Conservation (phyloP, 208 protist species). For the Trichomonas gallinae region DNA sequence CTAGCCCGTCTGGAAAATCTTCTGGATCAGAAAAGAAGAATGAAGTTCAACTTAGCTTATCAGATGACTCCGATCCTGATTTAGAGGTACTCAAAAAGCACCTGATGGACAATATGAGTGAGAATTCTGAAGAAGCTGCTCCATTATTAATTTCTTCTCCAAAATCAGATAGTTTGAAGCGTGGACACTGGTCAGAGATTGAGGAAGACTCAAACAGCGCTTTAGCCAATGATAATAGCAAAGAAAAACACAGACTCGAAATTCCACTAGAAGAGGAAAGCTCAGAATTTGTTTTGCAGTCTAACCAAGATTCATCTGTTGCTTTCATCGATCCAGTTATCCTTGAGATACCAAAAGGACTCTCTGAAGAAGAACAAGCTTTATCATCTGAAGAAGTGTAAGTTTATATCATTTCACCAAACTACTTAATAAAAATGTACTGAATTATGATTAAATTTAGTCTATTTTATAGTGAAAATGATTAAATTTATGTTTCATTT, state of each 20-base stretch:
- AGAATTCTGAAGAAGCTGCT: background rate
- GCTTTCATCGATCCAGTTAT: background rate
- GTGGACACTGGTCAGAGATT: background rate
- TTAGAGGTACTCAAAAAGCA: background rate
- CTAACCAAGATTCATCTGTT: background rate
- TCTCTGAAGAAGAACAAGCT: background rate
- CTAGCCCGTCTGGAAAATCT: background rate
- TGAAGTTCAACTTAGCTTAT: too few relatives aligned
- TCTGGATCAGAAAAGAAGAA: background rate
- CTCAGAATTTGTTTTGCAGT: background rate
- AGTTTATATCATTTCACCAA: background rate
- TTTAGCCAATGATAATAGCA: background rate
- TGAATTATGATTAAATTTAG: background rate
- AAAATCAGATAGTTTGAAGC: background rate
- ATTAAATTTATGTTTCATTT: too few relatives aligned
- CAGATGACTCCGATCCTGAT: background rate
- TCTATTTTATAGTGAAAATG: too few relatives aligned
- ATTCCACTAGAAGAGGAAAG: background rate
- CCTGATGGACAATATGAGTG: background rate
- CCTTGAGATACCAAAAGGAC: background rate
- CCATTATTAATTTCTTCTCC: background rate
- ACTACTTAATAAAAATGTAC: background rate
- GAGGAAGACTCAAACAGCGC: background rate
- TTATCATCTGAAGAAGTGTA: background rate
- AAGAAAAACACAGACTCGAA: background rate